Conservation (phyloP, 2,329 filamentous ascomycete genomes). For the Dothidotthia symphoricarpi region DNA sequence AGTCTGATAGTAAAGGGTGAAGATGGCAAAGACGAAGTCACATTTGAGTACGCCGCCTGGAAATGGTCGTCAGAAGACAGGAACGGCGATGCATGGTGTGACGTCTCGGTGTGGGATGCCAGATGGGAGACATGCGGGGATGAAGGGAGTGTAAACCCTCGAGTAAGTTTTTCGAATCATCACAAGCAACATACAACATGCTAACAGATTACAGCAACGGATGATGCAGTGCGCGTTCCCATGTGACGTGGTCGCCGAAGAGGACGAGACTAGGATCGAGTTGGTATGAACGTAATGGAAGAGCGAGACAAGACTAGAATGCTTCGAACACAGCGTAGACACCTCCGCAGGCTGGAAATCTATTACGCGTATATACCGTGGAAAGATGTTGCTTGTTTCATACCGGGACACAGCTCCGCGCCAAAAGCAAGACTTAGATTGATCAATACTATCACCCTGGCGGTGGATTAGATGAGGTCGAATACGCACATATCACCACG, state of each 20-base stretch:
- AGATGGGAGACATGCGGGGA: not conserved
- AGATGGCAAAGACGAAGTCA: slow-evolving; percentile 5
- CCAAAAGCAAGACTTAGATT: no score
- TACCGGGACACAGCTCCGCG: no score
- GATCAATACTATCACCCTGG: no score
- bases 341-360: no score
- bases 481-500: no score
- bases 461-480: no score
- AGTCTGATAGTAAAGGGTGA: slow-evolving; percentile 9
- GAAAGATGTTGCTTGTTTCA: no score
- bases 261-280: slow-evolving; percentile 1
- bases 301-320: no score
- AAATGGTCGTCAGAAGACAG: slow-evolving; percentile 5
- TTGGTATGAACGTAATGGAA: no score
- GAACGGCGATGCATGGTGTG: slow-evolving; percentile 7
- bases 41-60: slow-evolving; percentile 7
- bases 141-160: slow-evolving; percentile 1
- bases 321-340: no score
- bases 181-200: not conserved
- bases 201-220: slow-evolving; percentile 11
- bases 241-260: slow-evolving; percentile 8
- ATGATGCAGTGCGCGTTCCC: slow-evolving; percentile 15
- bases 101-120: slow-evolving; percentile 7
- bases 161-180: slow-evolving; percentile 4
- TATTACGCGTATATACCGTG: no score